Percentiles rank a stretch among this genome's conserved stretches.
Conservation (phyloP, 768 basidiomycete genomes). For the Trametes villosa region DNA sequence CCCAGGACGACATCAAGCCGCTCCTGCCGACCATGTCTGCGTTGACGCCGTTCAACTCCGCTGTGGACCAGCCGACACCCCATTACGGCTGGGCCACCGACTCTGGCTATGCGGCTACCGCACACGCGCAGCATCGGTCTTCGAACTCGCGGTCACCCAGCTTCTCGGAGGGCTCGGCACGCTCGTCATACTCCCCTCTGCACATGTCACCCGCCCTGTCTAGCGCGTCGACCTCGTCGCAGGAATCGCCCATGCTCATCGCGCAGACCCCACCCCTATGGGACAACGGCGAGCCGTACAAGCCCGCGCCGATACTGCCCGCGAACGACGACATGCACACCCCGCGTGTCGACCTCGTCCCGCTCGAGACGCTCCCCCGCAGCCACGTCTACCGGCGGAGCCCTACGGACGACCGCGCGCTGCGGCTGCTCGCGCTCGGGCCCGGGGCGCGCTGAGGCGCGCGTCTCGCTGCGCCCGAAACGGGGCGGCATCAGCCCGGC, state of each 20-base stretch:
- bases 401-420: slow-evolving; percentile 62
- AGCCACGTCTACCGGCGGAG: slow-evolving; percentile 62
- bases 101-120: slow-evolving; percentile 15
- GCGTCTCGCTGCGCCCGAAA: too few relatives aligned
- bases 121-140: slow-evolving; percentile 8
- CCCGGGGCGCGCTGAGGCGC: slow-evolving; percentile 24
- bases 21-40: slow-evolving; percentile 6
- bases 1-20: slow-evolving; percentile 17
- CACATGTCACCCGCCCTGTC: slow-evolving; percentile 22
- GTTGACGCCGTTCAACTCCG: slow-evolving; percentile 4
- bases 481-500: too few relatives aligned
- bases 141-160: slow-evolving; percentile 23
- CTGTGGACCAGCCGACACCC: slow-evolving; percentile 13
- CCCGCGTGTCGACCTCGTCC: slow-evolving; percentile 52
- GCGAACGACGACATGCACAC: slow-evolving; percentile 4
- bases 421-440: slow-evolving; percentile 49
- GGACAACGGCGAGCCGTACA: slow-evolving; percentile 27
- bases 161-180: slow-evolving; percentile 22
- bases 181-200: slow-evolving; percentile 14
- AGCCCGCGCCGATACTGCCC: slow-evolving; percentile 21
- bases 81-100: slow-evolving; percentile 16
- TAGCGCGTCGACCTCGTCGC: slow-evolving; percentile 22
- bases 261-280: slow-evolving; percentile 22
- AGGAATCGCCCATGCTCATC: slow-evolving; percentile 20
- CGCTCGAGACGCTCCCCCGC: slow-evolving; percentile 58